These are phyloP conservation scores for Zizania latifolia DNA, from an alignment of 176 grass and related monocot species.

Conservation along the genomic window DNA sequence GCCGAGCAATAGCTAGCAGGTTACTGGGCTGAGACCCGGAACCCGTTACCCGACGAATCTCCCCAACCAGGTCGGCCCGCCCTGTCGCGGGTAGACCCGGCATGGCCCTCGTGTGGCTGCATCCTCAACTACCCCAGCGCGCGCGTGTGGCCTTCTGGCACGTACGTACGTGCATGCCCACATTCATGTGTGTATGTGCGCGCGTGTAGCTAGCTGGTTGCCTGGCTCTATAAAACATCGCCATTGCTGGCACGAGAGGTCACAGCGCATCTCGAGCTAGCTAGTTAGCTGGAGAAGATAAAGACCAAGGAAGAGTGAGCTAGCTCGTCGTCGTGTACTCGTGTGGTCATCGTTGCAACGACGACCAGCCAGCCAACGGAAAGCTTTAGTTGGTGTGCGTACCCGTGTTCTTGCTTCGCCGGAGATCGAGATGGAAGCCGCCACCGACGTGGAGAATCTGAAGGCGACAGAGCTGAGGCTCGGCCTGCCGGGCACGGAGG, in stretches of 20 bases:
- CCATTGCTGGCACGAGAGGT: neutral
- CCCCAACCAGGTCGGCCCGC: constrained; percentile 30
- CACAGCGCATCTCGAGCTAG: neutral
- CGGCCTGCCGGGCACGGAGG: constrained; percentile 65
- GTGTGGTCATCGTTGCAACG: neutral
- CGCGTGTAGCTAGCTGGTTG: neutral
- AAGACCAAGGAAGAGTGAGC: too few relatives aligned
- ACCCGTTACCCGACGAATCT: neutral
- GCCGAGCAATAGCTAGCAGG: too few relatives aligned
- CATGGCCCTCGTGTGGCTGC: constrained; percentile 39
- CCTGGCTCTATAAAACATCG: constrained; percentile 29
- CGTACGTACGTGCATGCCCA: constrained; percentile 11
- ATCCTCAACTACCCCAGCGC: constrained; percentile 34
- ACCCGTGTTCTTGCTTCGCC: too few relatives aligned
- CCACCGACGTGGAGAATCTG: constrained; percentile 44
- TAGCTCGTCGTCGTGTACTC: neutral
- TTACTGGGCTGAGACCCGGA: neutral
- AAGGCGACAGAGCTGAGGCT: constrained; percentile 92
- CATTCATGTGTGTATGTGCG: neutral
- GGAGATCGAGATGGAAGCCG: constrained; percentile 38
- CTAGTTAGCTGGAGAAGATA: neutral
- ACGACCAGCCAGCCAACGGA: neutral
- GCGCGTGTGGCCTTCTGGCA: constrained; percentile 8
- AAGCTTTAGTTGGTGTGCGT: neutral
- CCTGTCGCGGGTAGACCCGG: constrained; percentile 33